Conservation (phyloP, 2,329 filamentous ascomycete species). For the Aspergillus terreus region DNA sequence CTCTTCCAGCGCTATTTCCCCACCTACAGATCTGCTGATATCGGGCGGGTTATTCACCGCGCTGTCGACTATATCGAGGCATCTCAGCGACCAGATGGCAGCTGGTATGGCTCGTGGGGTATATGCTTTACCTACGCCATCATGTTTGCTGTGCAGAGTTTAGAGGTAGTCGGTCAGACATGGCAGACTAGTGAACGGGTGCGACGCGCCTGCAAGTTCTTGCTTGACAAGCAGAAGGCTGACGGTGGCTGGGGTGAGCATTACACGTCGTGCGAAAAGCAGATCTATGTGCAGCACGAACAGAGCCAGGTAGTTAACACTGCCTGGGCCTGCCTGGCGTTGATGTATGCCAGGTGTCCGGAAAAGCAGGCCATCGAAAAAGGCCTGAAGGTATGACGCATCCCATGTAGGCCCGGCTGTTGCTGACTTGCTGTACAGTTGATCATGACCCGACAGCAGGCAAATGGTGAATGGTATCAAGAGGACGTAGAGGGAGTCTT, state of each 20-base stretch:
- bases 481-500: conserved; percentile 8
- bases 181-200: conserved; percentile 1
- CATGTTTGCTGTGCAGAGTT: conserved; percentile 10
- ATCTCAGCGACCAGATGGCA: conserved; percentile 2
- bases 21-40: neutral
- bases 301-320: conserved; percentile 5
- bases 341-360: conserved; percentile 6
- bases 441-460: conserved; percentile 5
- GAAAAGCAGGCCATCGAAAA: conserved; percentile 1
- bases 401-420: neutral
- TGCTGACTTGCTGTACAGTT: neutral
- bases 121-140: conserved; percentile 9
- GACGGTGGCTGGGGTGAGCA: conserved; percentile 11
- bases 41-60: neutral
- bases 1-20: conserved; percentile 1
- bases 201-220: conserved; percentile 1
- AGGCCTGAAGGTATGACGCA: conserved; percentile 1
- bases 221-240: conserved; percentile 5
- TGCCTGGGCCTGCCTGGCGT: conserved; percentile 1
- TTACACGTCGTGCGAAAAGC: conserved; percentile 4
- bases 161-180: conserved; percentile 1
- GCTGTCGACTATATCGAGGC: neutral
- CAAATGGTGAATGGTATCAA: conserved; percentile 6
- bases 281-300: conserved; percentile 2
- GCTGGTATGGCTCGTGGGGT: conserved; percentile 10